A percentile compares a stretch with the other conserved stretches of the same genome.
phyloP scores from a whole-genome alignment of 306 rosid species.

The Castanea crenata region DNA sequence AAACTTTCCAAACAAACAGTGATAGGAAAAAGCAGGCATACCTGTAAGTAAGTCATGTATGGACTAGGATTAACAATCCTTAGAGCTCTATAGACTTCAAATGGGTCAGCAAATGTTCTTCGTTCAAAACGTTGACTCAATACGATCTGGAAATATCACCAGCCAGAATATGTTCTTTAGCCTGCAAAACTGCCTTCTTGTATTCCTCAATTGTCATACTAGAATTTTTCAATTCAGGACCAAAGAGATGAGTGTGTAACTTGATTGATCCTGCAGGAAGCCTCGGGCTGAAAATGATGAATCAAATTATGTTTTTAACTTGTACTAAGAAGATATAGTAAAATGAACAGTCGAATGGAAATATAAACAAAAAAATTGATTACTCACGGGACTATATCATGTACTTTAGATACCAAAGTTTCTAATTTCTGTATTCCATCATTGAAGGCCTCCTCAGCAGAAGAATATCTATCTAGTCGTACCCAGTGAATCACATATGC shows the following conservation, averaged over 20 bases:
- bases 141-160: slow-evolving; percentile 96
- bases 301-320: slow-evolving; percentile 16
- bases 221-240: slow-evolving; percentile 69
- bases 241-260: slow-evolving; percentile 59
- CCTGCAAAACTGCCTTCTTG: slow-evolving; percentile 76
- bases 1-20: background rate
- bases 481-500: slow-evolving; percentile 89
- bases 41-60: slow-evolving; percentile 96
- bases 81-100: slow-evolving; percentile 89
- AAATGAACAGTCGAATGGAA: slow-evolving; percentile 4
- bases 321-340: background rate
- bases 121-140: slow-evolving; percentile 93
- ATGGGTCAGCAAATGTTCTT: slow-evolving; percentile 97
- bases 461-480: slow-evolving; percentile 69
- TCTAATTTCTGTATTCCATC: slow-evolving; percentile 63
- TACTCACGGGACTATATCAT: slow-evolving; percentile 79
- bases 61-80: slow-evolving; percentile 98
- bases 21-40: slow-evolving; percentile 21
- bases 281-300: slow-evolving; percentile 77
- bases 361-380: slow-evolving; percentile 6
- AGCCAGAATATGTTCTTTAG: slow-evolving; percentile 90
- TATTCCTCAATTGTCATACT: slow-evolving; percentile 82
- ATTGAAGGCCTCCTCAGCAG: slow-evolving; percentile 66
- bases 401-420: slow-evolving; percentile 68
- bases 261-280: slow-evolving; percentile 85